Percentiles rank a stretch among this genome's conserved stretches.
phyloP scores from a whole-genome alignment of 176 grass and related monocot genomes.

The Triticum timopheevii region DNA sequence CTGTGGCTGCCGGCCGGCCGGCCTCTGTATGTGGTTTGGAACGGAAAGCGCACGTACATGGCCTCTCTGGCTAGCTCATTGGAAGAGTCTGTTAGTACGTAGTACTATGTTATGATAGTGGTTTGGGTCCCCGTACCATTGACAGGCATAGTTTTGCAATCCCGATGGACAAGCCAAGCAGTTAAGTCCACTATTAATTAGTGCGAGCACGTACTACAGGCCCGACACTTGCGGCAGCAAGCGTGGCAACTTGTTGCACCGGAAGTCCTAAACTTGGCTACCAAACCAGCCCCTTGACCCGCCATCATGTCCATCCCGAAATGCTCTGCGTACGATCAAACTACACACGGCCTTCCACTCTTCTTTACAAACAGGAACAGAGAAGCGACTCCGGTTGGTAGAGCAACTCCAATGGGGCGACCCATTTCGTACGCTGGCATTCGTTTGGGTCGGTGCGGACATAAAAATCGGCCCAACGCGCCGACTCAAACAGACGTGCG shows the following conservation, averaged over 20 bases:
- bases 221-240: slow-evolving; percentile 41
- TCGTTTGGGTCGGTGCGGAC: no score
- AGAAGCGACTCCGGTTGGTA: no score
- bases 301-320: background rate
- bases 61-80: background rate
- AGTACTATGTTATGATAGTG: background rate
- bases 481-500: no score
- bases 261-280: slow-evolving; percentile 13
- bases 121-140: background rate
- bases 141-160: slow-evolving; percentile 33
- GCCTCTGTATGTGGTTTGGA: background rate
- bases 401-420: no score
- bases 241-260: slow-evolving; percentile 9
- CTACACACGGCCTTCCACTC: no score
- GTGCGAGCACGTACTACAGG: no score
- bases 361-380: no score
- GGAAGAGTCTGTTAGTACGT: background rate
- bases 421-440: no score
- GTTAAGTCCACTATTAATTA: background rate
- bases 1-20: background rate
- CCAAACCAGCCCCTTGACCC: slow-evolving; percentile 17
- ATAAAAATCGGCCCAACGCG: no score
- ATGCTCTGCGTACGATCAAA: background rate
- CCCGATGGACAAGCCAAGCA: slow-evolving; percentile 25
- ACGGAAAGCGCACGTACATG: background rate